Evolutionary conservation across 768 basidiomycete species (phyloP).

Genomic region (Pisolithus sp.): DNA sequence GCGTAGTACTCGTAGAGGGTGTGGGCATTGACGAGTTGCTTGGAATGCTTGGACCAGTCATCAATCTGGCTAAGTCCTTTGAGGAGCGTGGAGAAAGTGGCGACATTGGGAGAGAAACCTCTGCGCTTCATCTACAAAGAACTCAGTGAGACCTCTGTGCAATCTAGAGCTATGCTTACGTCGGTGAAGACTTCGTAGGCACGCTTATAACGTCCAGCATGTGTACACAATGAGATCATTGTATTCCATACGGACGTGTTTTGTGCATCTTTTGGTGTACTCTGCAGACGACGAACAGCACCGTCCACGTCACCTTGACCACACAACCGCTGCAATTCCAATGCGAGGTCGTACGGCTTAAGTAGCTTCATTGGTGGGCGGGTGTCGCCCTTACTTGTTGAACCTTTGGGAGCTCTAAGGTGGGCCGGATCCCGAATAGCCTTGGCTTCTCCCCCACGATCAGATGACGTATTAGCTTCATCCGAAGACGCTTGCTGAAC

Average conservation of each 20-base stretch:
- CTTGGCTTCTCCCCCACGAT: background rate
- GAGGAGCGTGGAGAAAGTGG: slow-evolving; percentile 69
- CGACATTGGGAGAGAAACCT: slow-evolving; percentile 59
- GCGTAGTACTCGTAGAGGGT: slow-evolving; percentile 54
- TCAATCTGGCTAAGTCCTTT: slow-evolving; percentile 55
- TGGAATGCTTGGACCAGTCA: slow-evolving; percentile 50
- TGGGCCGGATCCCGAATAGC: background rate
- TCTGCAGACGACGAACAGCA: slow-evolving; percentile 63
- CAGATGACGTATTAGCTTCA: background rate
- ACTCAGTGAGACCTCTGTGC: slow-evolving; percentile 2
- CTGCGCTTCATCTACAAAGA: slow-evolving; percentile 72
- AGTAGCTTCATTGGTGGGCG: slow-evolving; percentile 31
- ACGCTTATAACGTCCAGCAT: slow-evolving; percentile 48
- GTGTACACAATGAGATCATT: slow-evolving; percentile 60
- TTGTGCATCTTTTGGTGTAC: slow-evolving; percentile 64
- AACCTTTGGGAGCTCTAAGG: slow-evolving; percentile 18
- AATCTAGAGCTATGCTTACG: slow-evolving; percentile 36
- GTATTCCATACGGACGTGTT: slow-evolving; percentile 78
- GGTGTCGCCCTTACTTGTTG: background rate
- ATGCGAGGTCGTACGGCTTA: slow-evolving; percentile 56
- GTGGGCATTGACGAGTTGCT: slow-evolving; percentile 58
- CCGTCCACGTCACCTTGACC: slow-evolving; percentile 49
- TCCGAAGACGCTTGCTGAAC: background rate
- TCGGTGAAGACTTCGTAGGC: slow-evolving; percentile 65
- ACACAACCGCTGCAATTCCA: slow-evolving; percentile 52